Evolutionary conservation across 2,329 filamentous ascomycete genomes (phyloP).

Genomic region (Aspergillus spinulosporus): DNA sequence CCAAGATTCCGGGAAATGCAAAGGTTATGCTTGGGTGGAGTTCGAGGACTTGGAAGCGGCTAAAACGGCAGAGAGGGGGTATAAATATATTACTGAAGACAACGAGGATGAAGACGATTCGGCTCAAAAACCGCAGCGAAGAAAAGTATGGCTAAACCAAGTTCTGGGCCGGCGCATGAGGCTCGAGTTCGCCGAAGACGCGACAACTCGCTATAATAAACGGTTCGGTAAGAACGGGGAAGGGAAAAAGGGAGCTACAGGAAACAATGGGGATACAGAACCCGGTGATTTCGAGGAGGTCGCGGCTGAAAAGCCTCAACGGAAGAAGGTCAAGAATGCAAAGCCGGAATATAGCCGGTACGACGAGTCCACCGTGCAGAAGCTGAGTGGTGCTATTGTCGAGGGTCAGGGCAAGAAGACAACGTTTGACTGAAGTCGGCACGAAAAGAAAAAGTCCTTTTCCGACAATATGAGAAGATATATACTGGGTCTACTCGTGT

Average conservation of each 20-base stretch:
- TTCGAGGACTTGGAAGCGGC: conserved; percentile 79
- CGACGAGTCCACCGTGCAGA: conserved; percentile 55
- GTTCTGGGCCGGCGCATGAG: conserved; percentile 78
- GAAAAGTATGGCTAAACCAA: conserved; percentile 78
- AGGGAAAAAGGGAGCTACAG: conserved; percentile 28
- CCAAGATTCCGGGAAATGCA: conserved; percentile 95
- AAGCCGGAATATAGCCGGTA: conserved; percentile 47
- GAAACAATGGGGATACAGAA: conserved; percentile 11
- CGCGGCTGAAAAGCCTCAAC: conserved; percentile 24
- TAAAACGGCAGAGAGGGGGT: conserved; percentile 76
- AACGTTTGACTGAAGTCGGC: conserved; percentile 66
- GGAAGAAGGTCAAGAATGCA: conserved; percentile 26
- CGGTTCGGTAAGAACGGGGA: conserved; percentile 75
- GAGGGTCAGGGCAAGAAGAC: conserved; percentile 76
- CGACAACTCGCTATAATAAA: conserved; percentile 87
- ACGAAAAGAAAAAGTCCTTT: neutral
- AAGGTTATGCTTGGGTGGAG: conserved; percentile 93
- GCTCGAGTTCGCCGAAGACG: conserved; percentile 91
- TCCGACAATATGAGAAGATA: neutral
- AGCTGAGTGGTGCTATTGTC: conserved; percentile 77
- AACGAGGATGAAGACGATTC: conserved; percentile 52
- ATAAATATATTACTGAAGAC: conserved; percentile 62
- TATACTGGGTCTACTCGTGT: neutral
- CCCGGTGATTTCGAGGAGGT: conserved; percentile 21
- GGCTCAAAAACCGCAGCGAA: conserved; percentile 47